Evolutionary conservation across 805 yeast species (phyloP).

Genomic region (Candida piceae): DNA sequence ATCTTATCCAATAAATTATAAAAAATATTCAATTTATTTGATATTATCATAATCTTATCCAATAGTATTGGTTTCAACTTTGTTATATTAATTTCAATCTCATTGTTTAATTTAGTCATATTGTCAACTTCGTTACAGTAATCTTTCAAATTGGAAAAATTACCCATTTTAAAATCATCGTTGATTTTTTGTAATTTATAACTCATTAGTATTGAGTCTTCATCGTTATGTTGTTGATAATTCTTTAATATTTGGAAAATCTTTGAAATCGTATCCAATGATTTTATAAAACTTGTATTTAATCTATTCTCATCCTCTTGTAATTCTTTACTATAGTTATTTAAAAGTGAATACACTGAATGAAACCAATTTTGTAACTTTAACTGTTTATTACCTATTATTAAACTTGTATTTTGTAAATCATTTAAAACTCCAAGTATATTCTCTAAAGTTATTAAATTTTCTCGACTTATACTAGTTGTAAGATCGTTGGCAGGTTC

Average conservation of each 20-base stretch:
- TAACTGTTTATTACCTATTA: constrained; percentile 10
- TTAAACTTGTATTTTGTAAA: constrained; percentile 7
- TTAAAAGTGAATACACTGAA: constrained; percentile 3
- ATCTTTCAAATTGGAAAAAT: constrained; percentile 12
- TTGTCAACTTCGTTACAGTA: constrained; percentile 21
- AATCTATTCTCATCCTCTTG: constrained; percentile 11
- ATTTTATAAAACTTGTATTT: constrained; percentile 19
- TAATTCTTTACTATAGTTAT: constrained; percentile 8
- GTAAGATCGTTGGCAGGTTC: too few species aligned
- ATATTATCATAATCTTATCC: constrained; percentile 19
- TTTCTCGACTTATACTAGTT: too few species aligned
- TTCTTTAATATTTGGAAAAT: constrained; percentile 15
- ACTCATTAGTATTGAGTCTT: constrained; percentile 12
- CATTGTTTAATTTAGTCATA: constrained; percentile 18
- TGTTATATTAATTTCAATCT: constrained; percentile 19
- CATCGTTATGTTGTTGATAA: constrained; percentile 10
- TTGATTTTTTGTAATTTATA: constrained; percentile 16
- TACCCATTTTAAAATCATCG: constrained; percentile 16
- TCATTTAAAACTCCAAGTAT: constrained; percentile 9
- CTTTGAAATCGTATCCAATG: constrained; percentile 24
- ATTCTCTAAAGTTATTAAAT: too few species aligned
- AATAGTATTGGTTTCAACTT: constrained; percentile 23
- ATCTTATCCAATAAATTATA: constrained; percentile 19
- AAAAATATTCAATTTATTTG: constrained; percentile 19
- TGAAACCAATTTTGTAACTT: constrained; percentile 13